phyloP scores from a whole-genome alignment of 2,329 filamentous ascomycete species.

The Aspergillus puulaauensis region DNA sequence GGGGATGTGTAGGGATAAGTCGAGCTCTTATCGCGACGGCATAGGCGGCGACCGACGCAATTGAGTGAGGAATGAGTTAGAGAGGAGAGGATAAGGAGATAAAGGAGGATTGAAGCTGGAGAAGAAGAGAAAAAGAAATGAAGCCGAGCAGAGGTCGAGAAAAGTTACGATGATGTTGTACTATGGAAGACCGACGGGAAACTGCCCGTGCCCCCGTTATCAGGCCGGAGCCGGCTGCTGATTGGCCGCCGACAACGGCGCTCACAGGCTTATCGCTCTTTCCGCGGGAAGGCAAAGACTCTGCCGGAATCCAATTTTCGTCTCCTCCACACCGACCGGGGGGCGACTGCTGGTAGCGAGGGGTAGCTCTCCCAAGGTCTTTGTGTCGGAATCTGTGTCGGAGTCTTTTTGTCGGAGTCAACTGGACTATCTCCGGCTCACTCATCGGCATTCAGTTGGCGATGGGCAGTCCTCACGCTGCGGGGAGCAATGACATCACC shows the following conservation, averaged over 20 bases:
- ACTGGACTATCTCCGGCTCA: not conserved
- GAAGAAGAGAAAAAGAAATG: conserved; percentile 5
- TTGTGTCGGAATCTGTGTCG: too few relatives aligned
- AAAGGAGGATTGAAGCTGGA: conserved; percentile 5
- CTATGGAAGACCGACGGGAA: conserved; percentile 21
- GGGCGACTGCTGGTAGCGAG: not conserved
- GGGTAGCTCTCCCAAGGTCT: not conserved
- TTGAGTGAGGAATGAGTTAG: not conserved
- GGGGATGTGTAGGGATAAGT: conserved; percentile 2
- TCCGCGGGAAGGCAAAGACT: conserved; percentile 16
- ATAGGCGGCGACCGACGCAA: conserved; percentile 4
- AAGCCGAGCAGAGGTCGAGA: not conserved
- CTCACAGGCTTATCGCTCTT: conserved; percentile 1
- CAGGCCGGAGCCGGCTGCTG: conserved; percentile 11
- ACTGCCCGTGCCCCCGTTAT: conserved; percentile 17
- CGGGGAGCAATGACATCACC: too few relatives aligned
- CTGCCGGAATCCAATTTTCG: not conserved
- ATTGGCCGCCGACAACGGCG: not conserved
- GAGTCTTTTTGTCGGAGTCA: not conserved
- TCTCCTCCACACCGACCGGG: not conserved
- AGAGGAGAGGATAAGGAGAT: not conserved
- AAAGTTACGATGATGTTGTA: conserved; percentile 1
- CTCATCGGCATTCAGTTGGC: not conserved
- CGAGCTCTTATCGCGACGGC: not conserved
- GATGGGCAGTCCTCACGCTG: not conserved